Evolutionary conservation across 2,329 filamentous ascomycete genomes (phyloP), one percentile per base, ranked within the genome.

Genomic region (Arthrobotrys entomopaga): DNA sequence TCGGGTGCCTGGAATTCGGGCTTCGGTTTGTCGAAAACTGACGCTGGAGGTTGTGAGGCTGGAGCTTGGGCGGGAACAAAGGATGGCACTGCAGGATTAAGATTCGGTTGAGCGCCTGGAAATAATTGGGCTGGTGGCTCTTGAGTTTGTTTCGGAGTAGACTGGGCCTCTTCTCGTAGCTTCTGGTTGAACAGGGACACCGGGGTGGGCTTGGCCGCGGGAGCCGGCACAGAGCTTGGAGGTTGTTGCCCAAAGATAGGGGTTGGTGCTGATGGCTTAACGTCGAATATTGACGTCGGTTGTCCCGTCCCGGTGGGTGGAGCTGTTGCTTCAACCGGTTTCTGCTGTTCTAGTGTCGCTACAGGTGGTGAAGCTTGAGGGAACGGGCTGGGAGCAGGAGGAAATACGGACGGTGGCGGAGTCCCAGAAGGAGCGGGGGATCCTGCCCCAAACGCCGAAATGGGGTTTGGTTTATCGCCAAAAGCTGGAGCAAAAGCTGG

Each of bases 171-270:
- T 10, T 48, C 10, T 8, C 19, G n/a, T 2, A 43, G n/a, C 24
- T 58, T 29, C 43, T 65, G 67, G 26, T 65, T 59, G 19, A 72
- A 72, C 3, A 72, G 16, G 4, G 67, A 72, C 42, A 56, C 54
- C 16, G 67, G 58, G 29, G 34, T 72, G 13, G 60, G 49, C 13
- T 72, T 72, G 40, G 15, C 10, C 16, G 43, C 48, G 13, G n/a
- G 2, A 13, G 16, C 22, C n/a, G 24, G 24, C 3, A 19, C 15
- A n/a, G 48, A 15, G 13, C 19, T 34, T n/a, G 43, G 10, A 15
- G 69, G 46, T 24, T 61, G 61, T 48, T 58, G 56, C 22, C 49
- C 61, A 20, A 58, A 66, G 11, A 63, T 20, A n/a, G 69, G 56
- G 2, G 19, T 22, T 6, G 43, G 43, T 7, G 58, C 38, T 50